Evolutionary conservation across 202 grass and related monocot genomes (phyloP).

Genomic region (Tripidium arundinaceum): DNA sequence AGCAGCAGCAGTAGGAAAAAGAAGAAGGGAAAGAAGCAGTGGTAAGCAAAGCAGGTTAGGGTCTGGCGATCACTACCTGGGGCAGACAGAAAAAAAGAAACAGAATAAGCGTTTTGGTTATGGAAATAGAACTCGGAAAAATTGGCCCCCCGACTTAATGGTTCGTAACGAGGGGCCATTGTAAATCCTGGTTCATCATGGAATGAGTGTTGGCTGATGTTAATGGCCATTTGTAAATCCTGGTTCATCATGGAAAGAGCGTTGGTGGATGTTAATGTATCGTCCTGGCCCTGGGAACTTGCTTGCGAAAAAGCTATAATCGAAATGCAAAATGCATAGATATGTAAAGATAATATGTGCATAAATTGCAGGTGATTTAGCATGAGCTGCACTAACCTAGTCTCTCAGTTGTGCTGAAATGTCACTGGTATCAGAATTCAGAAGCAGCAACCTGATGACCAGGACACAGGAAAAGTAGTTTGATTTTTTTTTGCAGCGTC

Average conservation of each 20-base stretch:
- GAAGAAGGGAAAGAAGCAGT: constrained; percentile 76
- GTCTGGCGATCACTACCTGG: neutral
- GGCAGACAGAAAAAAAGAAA: neutral
- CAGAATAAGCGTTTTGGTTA: constrained; percentile 23
- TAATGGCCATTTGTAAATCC: neutral
- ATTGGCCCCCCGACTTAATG: neutral
- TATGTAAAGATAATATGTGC: too few species aligned
- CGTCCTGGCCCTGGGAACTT: neutral
- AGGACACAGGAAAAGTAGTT: neutral
- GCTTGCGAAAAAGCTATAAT: neutral
- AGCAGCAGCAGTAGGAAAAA: constrained; percentile 54
- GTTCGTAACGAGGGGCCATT: neutral
- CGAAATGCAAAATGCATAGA: too few species aligned
- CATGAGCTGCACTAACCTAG: too few species aligned
- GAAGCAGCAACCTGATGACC: neutral
- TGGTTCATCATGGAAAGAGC: neutral
- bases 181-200: neutral
- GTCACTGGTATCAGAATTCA: neutral
- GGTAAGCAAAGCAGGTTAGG: constrained; percentile 41
- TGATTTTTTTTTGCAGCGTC: neutral
- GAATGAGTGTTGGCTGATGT: neutral
- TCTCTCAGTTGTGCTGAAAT: neutral
- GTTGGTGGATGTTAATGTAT: neutral
- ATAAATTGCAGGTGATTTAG: too few species aligned
- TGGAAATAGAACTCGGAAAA: neutral